Conservation (phyloP, 768 basidiomycete genomes). For the Vararia minispora region DNA sequence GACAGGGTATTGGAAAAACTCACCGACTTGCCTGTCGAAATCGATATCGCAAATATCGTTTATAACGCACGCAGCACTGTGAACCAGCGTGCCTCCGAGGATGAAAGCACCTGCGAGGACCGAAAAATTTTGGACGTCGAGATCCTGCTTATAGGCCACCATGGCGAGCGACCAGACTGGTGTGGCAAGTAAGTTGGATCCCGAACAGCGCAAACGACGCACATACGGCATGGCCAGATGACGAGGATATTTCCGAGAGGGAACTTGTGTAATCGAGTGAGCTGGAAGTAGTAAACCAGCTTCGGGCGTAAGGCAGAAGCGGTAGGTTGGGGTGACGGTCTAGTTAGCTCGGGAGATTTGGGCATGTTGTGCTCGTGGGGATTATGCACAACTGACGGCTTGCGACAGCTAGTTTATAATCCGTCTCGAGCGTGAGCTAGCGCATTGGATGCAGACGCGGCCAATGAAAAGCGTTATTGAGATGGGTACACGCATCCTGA, state of each 20-base stretch:
- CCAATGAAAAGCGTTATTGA: too few relatives aligned
- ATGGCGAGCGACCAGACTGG: slow-evolving; percentile 15
- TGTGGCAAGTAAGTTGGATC: background rate
- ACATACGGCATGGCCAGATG: slow-evolving; percentile 7
- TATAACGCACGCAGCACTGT: slow-evolving; percentile 17
- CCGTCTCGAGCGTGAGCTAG: too few relatives aligned
- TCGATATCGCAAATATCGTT: slow-evolving; percentile 19
- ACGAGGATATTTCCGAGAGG: slow-evolving; percentile 9
- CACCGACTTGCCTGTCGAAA: slow-evolving; percentile 26
- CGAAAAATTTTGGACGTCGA: slow-evolving; percentile 8
- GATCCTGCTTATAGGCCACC: slow-evolving; percentile 10
- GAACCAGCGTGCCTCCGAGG: slow-evolving; percentile 5
- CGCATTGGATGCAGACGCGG: too few relatives aligned
- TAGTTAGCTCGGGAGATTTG: too few relatives aligned
- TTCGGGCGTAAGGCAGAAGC: too few relatives aligned
- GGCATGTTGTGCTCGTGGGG: too few relatives aligned
- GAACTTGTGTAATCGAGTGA: slow-evolving; percentile 12
- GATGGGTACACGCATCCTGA: too few relatives aligned
- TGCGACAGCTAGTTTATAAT: too few relatives aligned
- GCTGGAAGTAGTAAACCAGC: slow-evolving; percentile 13
- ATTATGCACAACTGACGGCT: too few relatives aligned
- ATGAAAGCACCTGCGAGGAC: slow-evolving; percentile 5
- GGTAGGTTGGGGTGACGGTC: too few relatives aligned
- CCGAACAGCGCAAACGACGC: background rate
- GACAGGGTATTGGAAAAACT: background rate